These are phyloP conservation scores for Zasmidium cellare DNA, from an alignment of 2,329 filamentous ascomycete species.

Conservation along the genomic window DNA sequence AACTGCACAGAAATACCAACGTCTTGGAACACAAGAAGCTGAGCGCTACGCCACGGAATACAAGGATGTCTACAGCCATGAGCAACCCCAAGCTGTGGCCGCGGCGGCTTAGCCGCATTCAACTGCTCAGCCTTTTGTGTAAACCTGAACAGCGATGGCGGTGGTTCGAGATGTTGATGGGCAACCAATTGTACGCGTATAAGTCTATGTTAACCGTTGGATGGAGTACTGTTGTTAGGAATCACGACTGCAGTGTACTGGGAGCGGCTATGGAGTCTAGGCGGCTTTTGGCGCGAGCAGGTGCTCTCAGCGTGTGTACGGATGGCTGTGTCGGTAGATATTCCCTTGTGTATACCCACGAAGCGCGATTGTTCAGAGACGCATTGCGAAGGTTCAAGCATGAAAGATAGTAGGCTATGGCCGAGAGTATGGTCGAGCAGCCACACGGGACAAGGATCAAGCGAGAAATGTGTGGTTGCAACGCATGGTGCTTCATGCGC, in stretches of 20 bases:
- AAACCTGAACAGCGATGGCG: background rate
- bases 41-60: slow-evolving; percentile 18
- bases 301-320: background rate
- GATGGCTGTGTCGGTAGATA: background rate
- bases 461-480: background rate
- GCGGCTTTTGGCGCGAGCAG: slow-evolving; percentile 1
- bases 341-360: background rate
- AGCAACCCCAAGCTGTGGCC: background rate
- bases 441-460: slow-evolving; percentile 2
- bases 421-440: background rate
- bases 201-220: background rate
- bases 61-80: slow-evolving; percentile 26
- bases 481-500: background rate
- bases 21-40: slow-evolving; percentile 6
- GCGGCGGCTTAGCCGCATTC: slow-evolving; percentile 1
- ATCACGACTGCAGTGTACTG: background rate
- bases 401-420: background rate
- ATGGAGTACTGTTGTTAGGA: background rate
- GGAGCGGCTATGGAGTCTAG: background rate
- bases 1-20: slow-evolving; percentile 19
- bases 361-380: background rate
- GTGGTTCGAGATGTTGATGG: background rate
- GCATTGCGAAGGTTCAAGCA: background rate
- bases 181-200: slow-evolving; percentile 1
- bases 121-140: background rate